Evolutionary conservation across 139 green algal species (phyloP), one percentile per base, ranked within the genome.

Genomic region (Chlamydomonas incerta): DNA sequence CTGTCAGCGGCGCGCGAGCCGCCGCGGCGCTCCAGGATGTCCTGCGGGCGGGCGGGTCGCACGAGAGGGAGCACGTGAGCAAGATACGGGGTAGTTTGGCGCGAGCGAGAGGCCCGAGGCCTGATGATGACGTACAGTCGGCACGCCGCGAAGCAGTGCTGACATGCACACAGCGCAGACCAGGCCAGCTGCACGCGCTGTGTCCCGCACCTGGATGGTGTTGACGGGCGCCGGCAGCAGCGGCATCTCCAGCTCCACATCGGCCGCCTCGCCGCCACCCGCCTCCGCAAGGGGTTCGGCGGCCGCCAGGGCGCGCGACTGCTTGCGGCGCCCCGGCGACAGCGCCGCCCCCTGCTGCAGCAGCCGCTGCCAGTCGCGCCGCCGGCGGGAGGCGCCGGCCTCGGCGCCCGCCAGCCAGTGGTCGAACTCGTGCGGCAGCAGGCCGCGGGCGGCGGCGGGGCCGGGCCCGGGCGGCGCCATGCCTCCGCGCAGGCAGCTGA

Each of bases 401-500:
- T 5, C 41, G 41, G 41, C 41, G 41, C 41, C 41, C 41, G 41
- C 63, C 11, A 85, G 65, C 79, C 79, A 85, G 79, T 85, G 65
- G 66, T 85, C 79, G 66, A 85, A 85, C 63, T 85, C 79, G 46
- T 85, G 47, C 33, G 79, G 65, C 79, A 85, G 79, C 66, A 85
- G 79, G 13, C 79, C 79, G n/a, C 79, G 79, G 14, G 79, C 66
- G 3, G 79, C 65, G 4, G 47, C 46, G 23, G 10, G 3, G 31
- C 65, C 3, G 0, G 79, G 65, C 0, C 79, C 79, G 2, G 79
- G 79, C 4, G 31, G 66, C 41, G 41, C 41, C n/a, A 47, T 75
- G 79, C 79, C 79, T 23, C 79, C 79, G 29, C 79, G 63, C 79
- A 85, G 46, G 63, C 79, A 85, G 79, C 79, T 85, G n/a, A 69